Evolutionary conservation across 345 rosid species (phyloP).

Genomic region (Rhodamnia rubescens): DNA sequence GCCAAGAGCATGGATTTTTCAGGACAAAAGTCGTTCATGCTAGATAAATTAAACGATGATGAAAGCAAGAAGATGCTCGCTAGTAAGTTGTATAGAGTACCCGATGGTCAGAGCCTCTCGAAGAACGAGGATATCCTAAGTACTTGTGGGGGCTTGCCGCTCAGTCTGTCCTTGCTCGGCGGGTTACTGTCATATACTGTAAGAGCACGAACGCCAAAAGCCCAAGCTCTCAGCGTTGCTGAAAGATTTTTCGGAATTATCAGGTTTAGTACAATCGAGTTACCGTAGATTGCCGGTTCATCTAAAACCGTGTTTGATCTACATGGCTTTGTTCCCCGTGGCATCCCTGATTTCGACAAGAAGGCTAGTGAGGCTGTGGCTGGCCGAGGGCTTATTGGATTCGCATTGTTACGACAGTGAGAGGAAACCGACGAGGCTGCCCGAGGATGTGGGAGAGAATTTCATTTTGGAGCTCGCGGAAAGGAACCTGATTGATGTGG

Average conservation of each 20-base stretch:
- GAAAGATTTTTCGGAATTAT: neutral
- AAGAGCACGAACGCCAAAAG: neutral
- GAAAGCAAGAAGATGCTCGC: neutral
- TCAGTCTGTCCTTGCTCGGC: neutral
- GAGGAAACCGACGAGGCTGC: neutral
- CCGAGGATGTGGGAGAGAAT: neutral
- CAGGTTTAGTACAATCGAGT: neutral
- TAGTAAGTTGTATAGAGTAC: neutral
- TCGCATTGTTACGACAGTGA: neutral
- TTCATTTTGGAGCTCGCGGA: constrained; percentile 3
- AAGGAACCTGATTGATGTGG: constrained; percentile 7
- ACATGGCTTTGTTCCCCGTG: constrained; percentile 8
- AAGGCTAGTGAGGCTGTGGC: constrained; percentile 14
- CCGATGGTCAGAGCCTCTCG: no score
- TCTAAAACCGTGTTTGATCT: constrained; percentile 8
- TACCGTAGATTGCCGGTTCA: constrained; percentile 1
- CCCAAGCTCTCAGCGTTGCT: neutral
- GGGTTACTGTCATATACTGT: neutral
- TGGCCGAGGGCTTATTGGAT: constrained; percentile 10
- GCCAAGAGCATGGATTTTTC: neutral
- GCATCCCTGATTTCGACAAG: neutral
- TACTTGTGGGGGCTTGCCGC: neutral
- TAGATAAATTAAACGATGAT: neutral
- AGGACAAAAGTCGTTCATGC: neutral
- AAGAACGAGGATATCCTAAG: neutral